Evolutionary conservation across 257 asterid genomes (phyloP).

Genomic region (Hygrophila difformis): DNA sequence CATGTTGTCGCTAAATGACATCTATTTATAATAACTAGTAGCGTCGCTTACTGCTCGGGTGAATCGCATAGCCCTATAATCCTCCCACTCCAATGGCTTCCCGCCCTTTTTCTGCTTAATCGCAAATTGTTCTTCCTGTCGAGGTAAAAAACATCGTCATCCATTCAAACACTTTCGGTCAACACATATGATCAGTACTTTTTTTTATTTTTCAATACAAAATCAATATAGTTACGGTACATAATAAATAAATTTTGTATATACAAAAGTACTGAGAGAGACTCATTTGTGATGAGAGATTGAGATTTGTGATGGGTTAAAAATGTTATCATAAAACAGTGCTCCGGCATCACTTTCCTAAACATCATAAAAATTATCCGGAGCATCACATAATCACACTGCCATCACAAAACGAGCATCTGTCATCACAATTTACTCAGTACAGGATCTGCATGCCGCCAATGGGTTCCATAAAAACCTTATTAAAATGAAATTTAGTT

Average conservation of each 20-base stretch:
- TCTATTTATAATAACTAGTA: not conserved
- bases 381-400: too few relatives aligned
- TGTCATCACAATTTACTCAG: too few relatives aligned
- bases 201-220: too few relatives aligned
- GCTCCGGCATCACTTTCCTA: not conserved
- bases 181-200: not conserved
- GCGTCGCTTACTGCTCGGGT: constrained; percentile 59
- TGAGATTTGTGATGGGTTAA: too few relatives aligned
- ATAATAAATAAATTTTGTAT: too few relatives aligned
- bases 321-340: too few relatives aligned
- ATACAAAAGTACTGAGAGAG: too few relatives aligned
- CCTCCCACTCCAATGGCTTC: constrained; percentile 51
- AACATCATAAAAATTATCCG: not conserved
- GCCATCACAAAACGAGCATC: too few relatives aligned
- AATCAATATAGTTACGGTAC: too few relatives aligned
- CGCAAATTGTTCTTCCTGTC: constrained; percentile 56
- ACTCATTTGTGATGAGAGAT: too few relatives aligned
- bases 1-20: not conserved
- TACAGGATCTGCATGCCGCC: too few relatives aligned
- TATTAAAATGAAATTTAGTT: not conserved
- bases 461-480: too few relatives aligned
- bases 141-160: not conserved
- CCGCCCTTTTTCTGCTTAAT: constrained; percentile 35
- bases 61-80: constrained; percentile 52
- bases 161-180: not conserved